A percentile compares a stretch with the other conserved stretches of the same genome.
Evolutionary conservation across 768 basidiomycete species (phyloP).

Genomic region (Lanmaoa pseudosensibilis): DNA sequence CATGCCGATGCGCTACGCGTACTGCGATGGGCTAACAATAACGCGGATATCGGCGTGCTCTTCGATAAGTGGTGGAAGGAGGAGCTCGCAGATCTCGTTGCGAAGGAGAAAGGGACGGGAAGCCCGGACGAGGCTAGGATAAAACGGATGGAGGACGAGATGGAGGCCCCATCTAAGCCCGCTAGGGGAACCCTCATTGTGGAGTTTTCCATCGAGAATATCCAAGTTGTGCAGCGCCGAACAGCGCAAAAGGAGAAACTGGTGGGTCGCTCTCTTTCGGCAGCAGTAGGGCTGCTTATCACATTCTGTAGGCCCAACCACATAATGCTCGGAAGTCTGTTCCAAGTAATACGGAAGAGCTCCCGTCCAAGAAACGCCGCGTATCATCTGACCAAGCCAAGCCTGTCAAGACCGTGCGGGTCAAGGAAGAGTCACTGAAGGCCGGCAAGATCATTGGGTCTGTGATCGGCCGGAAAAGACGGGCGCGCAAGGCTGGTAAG

Average conservation of each 20-base stretch:
- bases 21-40: conserved; percentile 93
- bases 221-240: conserved; percentile 83
- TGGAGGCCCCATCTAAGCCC: conserved; percentile 41
- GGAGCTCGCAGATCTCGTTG: conserved; percentile 61
- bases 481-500: conserved; percentile 51
- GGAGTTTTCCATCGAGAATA: conserved; percentile 97
- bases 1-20: conserved; percentile 92
- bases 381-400: conserved; percentile 26
- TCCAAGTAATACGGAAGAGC: conserved; percentile 29
- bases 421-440: conserved; percentile 22
- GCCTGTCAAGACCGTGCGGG: conserved; percentile 23
- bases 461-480: conserved; percentile 80
- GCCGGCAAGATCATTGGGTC: conserved; percentile 55
- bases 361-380: conserved; percentile 43
- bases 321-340: conserved; percentile 2
- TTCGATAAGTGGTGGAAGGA: conserved; percentile 86
- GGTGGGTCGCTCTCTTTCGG: not conserved
- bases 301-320: conserved; percentile 5
- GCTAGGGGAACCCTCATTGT: conserved; percentile 63
- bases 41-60: conserved; percentile 59
- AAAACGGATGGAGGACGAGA: conserved; percentile 60
- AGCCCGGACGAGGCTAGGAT: conserved; percentile 50
- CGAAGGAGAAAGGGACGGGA: conserved; percentile 50
- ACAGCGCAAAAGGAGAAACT: conserved; percentile 48
- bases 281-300: not conserved